A percentile compares a stretch with the other conserved stretches of the same genome.
Evolutionary conservation across 257 asterid genomes (phyloP).

Genomic region (Marsdenia floribunda): DNA sequence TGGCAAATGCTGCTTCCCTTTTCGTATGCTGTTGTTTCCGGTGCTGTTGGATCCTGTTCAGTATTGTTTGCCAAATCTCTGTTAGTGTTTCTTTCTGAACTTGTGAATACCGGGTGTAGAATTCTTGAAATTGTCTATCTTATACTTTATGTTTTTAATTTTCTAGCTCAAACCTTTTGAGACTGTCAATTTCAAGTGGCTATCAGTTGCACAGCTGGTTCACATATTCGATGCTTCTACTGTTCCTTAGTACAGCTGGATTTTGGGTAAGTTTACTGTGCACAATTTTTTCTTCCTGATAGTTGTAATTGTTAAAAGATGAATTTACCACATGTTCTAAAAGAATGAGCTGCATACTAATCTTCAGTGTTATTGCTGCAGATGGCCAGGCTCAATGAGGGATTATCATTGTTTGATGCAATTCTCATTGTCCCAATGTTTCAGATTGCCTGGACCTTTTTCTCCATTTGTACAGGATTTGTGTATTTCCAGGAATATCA

Average conservation of each 20-base stretch:
- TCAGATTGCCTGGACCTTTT: constrained; percentile 96
- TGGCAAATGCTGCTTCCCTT: constrained; percentile 95
- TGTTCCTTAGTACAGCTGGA: constrained; percentile 92
- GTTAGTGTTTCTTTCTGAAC: constrained; percentile 40
- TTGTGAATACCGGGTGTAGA: constrained; percentile 16
- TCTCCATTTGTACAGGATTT: constrained; percentile 98
- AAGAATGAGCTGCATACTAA: neutral
- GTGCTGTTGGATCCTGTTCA: constrained; percentile 94
- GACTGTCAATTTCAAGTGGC: constrained; percentile 74
- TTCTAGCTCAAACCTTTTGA: constrained; percentile 81
- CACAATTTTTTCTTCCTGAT: neutral
- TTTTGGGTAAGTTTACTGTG: constrained; percentile 67
- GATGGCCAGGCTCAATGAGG: constrained; percentile 97
- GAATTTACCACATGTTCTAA: neutral
- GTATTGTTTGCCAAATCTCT: constrained; percentile 92
- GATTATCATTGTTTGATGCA: constrained; percentile 86
- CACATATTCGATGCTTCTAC: constrained; percentile 79
- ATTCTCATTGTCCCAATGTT: constrained; percentile 97
- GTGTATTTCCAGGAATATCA: constrained; percentile 92
- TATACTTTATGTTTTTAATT: constrained; percentile 14
- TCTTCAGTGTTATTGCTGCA: constrained; percentile 26
- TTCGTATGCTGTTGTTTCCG: constrained; percentile 93
- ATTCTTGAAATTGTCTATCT: constrained; percentile 15
- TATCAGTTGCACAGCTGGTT: constrained; percentile 94
- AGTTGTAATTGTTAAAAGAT: neutral